A percentile compares a stretch with the other conserved stretches of the same genome.
phyloP scores from a whole-genome alignment of 2,329 filamentous ascomycete genomes.

The Onygena corvina region DNA sequence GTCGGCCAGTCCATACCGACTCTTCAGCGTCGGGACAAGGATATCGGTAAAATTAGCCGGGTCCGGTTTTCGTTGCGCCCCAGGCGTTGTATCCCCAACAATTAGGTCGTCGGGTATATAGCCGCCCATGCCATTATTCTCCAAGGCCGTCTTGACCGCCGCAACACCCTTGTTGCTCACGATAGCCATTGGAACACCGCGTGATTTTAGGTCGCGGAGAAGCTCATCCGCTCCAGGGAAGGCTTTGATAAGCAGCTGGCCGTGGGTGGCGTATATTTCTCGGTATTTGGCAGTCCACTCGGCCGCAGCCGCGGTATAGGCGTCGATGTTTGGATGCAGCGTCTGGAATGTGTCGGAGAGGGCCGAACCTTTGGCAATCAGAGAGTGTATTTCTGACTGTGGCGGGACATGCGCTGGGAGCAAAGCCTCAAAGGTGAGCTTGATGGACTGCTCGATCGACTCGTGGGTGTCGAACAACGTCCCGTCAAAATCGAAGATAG shows the following conservation, averaged over 20 bases:
- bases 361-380: slow-evolving; percentile 10
- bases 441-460: slow-evolving; percentile 12
- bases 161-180: slow-evolving; percentile 13
- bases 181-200: slow-evolving; percentile 6
- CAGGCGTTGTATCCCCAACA: slow-evolving; percentile 11
- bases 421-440: slow-evolving; percentile 11
- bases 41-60: slow-evolving; percentile 11
- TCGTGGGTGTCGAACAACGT: slow-evolving; percentile 14
- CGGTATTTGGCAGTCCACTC: slow-evolving; percentile 12
- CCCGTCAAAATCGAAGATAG: slow-evolving; percentile 13
- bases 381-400: slow-evolving; percentile 10
- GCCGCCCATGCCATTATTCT: slow-evolving; percentile 8
- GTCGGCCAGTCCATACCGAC: neutral
- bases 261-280: slow-evolving; percentile 9
- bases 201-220: slow-evolving; percentile 4
- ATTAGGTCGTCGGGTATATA: slow-evolving; percentile 9
- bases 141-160: slow-evolving; percentile 9
- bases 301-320: neutral
- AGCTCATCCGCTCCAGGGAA: slow-evolving; percentile 9
- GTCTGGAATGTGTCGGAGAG: slow-evolving; percentile 12
- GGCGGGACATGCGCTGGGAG: slow-evolving; percentile 9
- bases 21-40: slow-evolving; percentile 8
- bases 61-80: slow-evolving; percentile 10
- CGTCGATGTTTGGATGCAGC: slow-evolving; percentile 5
- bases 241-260: slow-evolving; percentile 11